phyloP scores from a whole-genome alignment of 306 rosid species.

The Fragaria vesca region DNA sequence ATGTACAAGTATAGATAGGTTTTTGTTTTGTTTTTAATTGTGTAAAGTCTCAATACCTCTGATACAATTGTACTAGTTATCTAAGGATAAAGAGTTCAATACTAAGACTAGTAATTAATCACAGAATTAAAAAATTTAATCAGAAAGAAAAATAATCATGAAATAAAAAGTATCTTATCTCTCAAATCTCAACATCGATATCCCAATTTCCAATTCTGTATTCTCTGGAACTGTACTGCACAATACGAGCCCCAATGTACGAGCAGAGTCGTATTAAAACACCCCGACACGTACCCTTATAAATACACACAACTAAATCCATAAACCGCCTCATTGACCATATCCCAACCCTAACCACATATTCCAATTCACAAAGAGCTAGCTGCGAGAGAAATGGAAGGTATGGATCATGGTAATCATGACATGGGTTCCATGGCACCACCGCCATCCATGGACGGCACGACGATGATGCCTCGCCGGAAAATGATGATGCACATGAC shows the following conservation, averaged over 20 bases:
- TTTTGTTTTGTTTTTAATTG: too few relatives aligned
- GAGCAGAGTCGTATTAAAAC: not conserved
- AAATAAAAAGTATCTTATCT: too few relatives aligned
- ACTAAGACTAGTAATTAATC: too few relatives aligned
- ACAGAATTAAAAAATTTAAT: too few relatives aligned
- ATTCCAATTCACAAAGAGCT: not conserved
- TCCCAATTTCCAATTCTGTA: not conserved
- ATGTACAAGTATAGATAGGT: too few relatives aligned
- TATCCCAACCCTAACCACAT: not conserved
- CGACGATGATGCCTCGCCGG: conserved; percentile 12
- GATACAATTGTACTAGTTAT: too few relatives aligned
- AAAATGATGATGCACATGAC: conserved; percentile 84
- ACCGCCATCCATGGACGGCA: conserved; percentile 17
- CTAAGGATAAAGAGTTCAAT: too few relatives aligned
- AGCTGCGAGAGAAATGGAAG: not conserved
- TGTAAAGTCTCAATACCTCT: too few relatives aligned
- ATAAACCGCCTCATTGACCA: not conserved
- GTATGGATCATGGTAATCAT: conserved; percentile 28
- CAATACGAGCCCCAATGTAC: conserved; percentile 1
- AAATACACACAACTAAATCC: not conserved
- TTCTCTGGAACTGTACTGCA: conserved; percentile 6
- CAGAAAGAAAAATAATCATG: too few relatives aligned
- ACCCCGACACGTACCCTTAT: not conserved
- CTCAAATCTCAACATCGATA: too few relatives aligned
- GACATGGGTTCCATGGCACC: conserved; percentile 26